Base-by-base conservation (phyloP, 257 asterid species). In the Anisodus tanguticus region DNA sequence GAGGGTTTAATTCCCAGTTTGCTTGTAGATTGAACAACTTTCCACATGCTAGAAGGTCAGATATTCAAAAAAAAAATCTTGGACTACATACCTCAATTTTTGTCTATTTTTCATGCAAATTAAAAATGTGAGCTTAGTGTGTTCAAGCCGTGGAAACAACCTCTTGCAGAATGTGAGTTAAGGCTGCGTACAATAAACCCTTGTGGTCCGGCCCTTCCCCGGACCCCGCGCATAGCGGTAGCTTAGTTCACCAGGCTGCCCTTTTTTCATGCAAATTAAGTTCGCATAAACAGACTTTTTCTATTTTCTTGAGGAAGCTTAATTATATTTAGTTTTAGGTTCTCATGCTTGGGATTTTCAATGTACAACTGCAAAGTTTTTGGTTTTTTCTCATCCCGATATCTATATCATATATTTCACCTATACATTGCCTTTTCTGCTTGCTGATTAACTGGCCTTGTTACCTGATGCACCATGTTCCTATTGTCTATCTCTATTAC, bases 1-100 rank as follows among this genome's bases (percentile, higher is more conserved):
- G 45, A 8, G 7, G 64, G 64, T 77, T 53, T 22, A 51, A 26
- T 8, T 77, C 82, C 82, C 45, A 31, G 43, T 51, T 53, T 53
- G 64, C 82, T 31, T 77, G 82, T 13, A 76, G 43, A 51, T 26
- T 76, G 47, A 26, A 49, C 49, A 69, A 17, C n/a, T 39, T 16
- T 8, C 53, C 77, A 37, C 53, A 69, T 6, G 53, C 53, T 39
- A 8, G 81, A 53, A 76, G 81, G 81, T 77, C 64, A 77, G 82
- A 77, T 26, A 13, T 8, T 53, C 26, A 22, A 22, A 22, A 22
- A 22, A 22, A 22, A 22, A 13, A 53, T n/a, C 22, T 35, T 51
- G 81, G 47, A 76, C 60, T 76, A 76, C 58, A 53, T 76, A 26
- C 63, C 63, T 51, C 63, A 76, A 7, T 26, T 6, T 8, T 77